Evolutionary conservation across 768 basidiomycete genomes (phyloP).

Genomic region (Leccinum rimulosum): DNA sequence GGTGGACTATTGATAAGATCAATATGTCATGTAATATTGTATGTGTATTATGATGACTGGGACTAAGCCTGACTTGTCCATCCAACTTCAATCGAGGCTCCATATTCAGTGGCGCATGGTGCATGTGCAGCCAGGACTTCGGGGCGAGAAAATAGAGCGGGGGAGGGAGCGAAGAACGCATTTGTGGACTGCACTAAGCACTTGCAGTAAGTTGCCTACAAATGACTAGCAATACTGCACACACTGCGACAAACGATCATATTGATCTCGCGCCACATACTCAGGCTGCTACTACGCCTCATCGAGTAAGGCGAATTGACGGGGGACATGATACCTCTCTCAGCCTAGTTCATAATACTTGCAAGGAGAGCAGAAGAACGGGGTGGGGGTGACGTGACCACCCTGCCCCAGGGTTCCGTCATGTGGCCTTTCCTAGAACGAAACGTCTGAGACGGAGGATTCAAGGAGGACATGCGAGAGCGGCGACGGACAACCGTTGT

Average conservation of each 20-base stretch:
- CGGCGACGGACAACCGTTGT: not conserved
- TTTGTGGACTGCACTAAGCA: too few species aligned
- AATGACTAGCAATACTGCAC: too few species aligned
- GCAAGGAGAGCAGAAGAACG: not conserved
- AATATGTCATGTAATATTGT: not conserved
- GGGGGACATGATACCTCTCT: not conserved
- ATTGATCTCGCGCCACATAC: not conserved
- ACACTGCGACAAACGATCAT: not conserved
- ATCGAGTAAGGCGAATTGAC: too few species aligned
- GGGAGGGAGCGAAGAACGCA: too few species aligned
- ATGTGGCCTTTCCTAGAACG: not conserved
- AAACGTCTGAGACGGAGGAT: not conserved
- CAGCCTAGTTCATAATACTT: not conserved
- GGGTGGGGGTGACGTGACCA: slow-evolving; percentile 4
- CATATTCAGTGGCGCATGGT: too few species aligned
- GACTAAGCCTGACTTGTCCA: not conserved
- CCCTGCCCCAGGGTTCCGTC: not conserved
- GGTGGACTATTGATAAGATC: not conserved
- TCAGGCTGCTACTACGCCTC: not conserved
- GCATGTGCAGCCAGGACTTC: too few species aligned
- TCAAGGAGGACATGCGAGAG: not conserved
- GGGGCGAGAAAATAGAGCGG: too few species aligned
- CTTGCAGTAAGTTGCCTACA: too few species aligned
- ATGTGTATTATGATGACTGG: too few species aligned
- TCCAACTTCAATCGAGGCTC: not conserved